phyloP scores from a whole-genome alignment of 345 rosid genomes.

The Carallia brachiata region DNA sequence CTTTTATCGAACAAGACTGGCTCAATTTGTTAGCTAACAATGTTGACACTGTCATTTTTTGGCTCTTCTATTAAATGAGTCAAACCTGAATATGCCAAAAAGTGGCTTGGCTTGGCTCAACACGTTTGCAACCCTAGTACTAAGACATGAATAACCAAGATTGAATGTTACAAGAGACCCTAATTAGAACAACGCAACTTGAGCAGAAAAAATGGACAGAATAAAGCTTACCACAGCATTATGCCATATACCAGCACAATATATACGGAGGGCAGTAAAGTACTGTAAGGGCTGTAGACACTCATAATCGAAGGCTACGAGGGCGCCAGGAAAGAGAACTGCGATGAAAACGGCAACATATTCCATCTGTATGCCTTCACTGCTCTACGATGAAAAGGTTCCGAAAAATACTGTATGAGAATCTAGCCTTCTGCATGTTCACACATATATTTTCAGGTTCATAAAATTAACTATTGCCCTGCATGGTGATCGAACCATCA shows the following conservation, averaged over 20 bases:
- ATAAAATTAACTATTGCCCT: constrained; percentile 4
- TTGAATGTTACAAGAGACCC: no score
- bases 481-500: background rate
- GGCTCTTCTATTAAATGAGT: no score
- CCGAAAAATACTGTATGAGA: constrained; percentile 36
- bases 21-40: no score
- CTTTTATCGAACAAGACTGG: no score
- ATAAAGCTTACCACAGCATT: constrained; percentile 69
- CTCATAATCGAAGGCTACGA: constrained; percentile 74
- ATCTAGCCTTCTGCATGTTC: constrained; percentile 18
- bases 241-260: constrained; percentile 96
- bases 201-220: background rate
- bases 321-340: constrained; percentile 82
- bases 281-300: constrained; percentile 51
- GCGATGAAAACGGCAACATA: constrained; percentile 84
- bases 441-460: constrained; percentile 11
- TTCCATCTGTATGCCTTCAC: constrained; percentile 82
- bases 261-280: constrained; percentile 62
- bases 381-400: constrained; percentile 52
- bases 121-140: no score
- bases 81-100: no score
- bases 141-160: no score
- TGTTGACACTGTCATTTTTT: no score
- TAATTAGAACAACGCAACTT: no score
- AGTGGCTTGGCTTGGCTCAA: no score